Conservation (phyloP, 371 early-diverging fungal species). For the Umbelopsis sp. region DNA sequence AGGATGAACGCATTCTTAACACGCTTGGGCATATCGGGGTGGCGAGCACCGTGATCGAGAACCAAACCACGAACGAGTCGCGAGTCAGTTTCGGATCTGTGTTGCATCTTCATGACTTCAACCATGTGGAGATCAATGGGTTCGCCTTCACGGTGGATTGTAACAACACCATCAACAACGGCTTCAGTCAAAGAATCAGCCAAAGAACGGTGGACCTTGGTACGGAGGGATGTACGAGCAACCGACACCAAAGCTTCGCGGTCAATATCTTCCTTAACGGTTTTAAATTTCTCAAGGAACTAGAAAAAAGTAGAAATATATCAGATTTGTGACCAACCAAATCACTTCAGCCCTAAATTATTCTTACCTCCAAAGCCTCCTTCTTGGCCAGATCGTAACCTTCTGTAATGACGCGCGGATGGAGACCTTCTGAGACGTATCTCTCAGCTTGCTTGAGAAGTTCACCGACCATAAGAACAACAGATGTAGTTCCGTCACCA, state of each 20-base stretch:
- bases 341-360: too few species aligned
- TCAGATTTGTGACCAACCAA: too few species aligned
- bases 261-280: constrained; percentile 71
- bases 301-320: constrained; percentile 22
- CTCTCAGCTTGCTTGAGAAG: constrained; percentile 96
- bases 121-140: constrained; percentile 99
- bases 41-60: constrained; percentile 99
- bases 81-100: constrained; percentile 95
- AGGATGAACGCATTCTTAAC: constrained; percentile 93
- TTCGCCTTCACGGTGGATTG: constrained; percentile 75
- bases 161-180: constrained; percentile 95
- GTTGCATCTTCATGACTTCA: constrained; percentile 99
- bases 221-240: constrained; percentile 94
- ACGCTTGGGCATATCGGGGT: constrained; percentile 99
- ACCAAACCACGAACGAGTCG: constrained; percentile 97
- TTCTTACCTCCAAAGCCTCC: constrained; percentile 81
- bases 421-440: constrained; percentile 96
- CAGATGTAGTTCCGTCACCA: constrained; percentile 99
- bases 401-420: constrained; percentile 95
- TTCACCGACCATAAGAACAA: constrained; percentile 96
- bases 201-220: constrained; percentile 91
- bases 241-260: constrained; percentile 92
- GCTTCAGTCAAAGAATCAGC: constrained; percentile 95
- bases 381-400: constrained; percentile 97
- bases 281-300: constrained; percentile 90